Evolutionary conservation across 805 yeast species (phyloP).

Genomic region (Suhomyces tanzawaensis): DNA sequence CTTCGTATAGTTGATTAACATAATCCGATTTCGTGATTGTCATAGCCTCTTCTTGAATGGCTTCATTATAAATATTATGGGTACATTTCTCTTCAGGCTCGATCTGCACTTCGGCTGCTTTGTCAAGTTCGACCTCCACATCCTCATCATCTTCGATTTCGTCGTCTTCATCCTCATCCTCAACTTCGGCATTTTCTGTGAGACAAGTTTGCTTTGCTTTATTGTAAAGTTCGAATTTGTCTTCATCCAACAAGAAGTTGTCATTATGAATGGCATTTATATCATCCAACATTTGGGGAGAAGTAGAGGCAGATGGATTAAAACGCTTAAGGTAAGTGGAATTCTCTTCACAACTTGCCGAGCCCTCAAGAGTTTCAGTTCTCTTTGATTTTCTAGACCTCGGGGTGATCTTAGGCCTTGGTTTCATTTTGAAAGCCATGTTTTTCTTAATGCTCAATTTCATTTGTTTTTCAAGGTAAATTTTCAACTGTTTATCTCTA

Average conservation of each 20-base stretch:
- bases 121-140: constrained; percentile 15
- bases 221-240: constrained; percentile 32
- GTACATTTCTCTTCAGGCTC: constrained; percentile 8
- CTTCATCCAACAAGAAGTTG: constrained; percentile 30
- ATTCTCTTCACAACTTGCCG: not conserved
- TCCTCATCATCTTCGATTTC: constrained; percentile 29
- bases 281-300: constrained; percentile 40
- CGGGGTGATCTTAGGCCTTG: constrained; percentile 35
- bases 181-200: constrained; percentile 18
- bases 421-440: constrained; percentile 27
- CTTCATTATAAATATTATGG: constrained; percentile 5
- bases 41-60: constrained; percentile 4
- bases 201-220: constrained; percentile 19
- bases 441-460: constrained; percentile 30
- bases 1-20: constrained; percentile 29
- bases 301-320: constrained; percentile 35
- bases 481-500: constrained; percentile 38
- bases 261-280: constrained; percentile 30
- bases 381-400: constrained; percentile 24
- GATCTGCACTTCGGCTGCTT: not conserved
- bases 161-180: constrained; percentile 25
- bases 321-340: constrained; percentile 20
- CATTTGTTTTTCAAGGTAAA: constrained; percentile 35
- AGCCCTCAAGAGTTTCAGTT: not conserved
- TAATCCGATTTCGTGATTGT: constrained; percentile 13